Base-by-base conservation (phyloP, 352 stramenopile species). In the Phytopythium kandeliae region DNA sequence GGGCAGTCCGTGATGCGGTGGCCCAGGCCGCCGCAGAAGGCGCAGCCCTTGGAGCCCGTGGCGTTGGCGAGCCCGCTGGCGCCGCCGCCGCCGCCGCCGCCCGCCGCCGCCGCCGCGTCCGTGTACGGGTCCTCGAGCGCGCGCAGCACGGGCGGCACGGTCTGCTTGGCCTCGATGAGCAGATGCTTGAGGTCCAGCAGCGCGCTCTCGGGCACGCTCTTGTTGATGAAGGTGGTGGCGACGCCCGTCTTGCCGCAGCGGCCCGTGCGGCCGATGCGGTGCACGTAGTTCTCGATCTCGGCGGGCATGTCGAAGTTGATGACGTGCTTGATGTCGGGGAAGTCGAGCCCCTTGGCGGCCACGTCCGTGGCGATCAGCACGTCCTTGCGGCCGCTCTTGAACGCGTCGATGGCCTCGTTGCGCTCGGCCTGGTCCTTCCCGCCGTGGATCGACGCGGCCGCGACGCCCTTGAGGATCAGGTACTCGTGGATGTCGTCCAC, bases 291-390 rank as follows among this genome's bases (percentile, higher is more conserved):
- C 72, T 99, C 97, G 62, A 99, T 99, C 68, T 99, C 96, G 36
- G 78, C 81, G 0, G 97, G 97, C 97, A 99, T 99, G 70, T 99
- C 96, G 63, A 99, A 99, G 68, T 99, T 99, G 57, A 99, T 99
- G 16, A 99, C 97, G 67, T 99, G 96, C 69, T 99, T 97, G 63
- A 99, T 99, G 65, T 99, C 93, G 0, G 96, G 88, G 54, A 99
- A 99, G 66, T 99, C 97, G 22, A 99, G 74, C 42, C 97, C 97
- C 63, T 99, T 99, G 21, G 97, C 96, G 3, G 97, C 97, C 22
- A 99, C 74, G 71, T 99, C 97, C 0, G 97, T 99, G 3, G 97
- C 96, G 11, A 99, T 95, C 30, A 99, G 72, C 33, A 99, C 96
- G 69, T 99, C 97, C 64, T 99, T 99, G 13, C 55, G 48, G 8